Percentiles rank a stretch among this genome's conserved stretches.
Conservation (phyloP, 768 basidiomycete species). For the Russula griseocarnosa region DNA sequence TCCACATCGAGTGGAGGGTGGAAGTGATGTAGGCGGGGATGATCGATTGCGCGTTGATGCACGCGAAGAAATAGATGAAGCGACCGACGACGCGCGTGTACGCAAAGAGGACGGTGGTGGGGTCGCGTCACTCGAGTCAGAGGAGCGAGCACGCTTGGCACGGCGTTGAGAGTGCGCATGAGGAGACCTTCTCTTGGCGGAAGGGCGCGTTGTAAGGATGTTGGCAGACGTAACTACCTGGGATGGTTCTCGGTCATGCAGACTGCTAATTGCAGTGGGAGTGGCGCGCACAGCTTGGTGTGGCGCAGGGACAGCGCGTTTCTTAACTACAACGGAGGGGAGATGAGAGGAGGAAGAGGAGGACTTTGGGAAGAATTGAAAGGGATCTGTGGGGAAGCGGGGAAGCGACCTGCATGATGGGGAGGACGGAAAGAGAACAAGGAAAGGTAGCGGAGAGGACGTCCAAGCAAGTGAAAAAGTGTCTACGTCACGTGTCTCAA, state of each 20-base stretch:
- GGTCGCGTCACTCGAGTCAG: conserved; percentile 24
- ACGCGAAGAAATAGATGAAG: conserved; percentile 28
- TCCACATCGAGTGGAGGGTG: conserved; percentile 38
- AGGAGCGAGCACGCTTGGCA: conserved; percentile 26
- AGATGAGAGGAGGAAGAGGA: conserved; percentile 26
- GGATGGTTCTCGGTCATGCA: conserved; percentile 6
- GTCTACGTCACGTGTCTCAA: conserved; percentile 1
- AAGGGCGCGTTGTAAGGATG: background rate
- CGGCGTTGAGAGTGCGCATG: background rate
- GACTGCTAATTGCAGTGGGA: background rate
- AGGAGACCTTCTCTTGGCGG: conserved; percentile 9
- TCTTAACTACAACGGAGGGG: conserved; percentile 30
- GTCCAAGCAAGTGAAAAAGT: conserved; percentile 11
- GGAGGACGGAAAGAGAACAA: background rate
- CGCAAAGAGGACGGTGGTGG: conserved; percentile 13
- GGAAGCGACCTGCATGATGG: conserved; percentile 25
- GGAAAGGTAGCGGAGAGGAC: background rate
- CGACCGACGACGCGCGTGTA: conserved; percentile 23
- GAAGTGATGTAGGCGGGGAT: conserved; percentile 29
- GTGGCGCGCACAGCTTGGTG: background rate
- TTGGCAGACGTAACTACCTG: conserved; percentile 8
- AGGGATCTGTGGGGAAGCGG: conserved; percentile 20
- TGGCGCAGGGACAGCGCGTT: conserved; percentile 33
- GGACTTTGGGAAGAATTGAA: conserved; percentile 36
- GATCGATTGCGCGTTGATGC: conserved; percentile 30